Base-by-base conservation (phyloP, 371 early-diverging fungal species). In the Coemansia sp. region DNA sequence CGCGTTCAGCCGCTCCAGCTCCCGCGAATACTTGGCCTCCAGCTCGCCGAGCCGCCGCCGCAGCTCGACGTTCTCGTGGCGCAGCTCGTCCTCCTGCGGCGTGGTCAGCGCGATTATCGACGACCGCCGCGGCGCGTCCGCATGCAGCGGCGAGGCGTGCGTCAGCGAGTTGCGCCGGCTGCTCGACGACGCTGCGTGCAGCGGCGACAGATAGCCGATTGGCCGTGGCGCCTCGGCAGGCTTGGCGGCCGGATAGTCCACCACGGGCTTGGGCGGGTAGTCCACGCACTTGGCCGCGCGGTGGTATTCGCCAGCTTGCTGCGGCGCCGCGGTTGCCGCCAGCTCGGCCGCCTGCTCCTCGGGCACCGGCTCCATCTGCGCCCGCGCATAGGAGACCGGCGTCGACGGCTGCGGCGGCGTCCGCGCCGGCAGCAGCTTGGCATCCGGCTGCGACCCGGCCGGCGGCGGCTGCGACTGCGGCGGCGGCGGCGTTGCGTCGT, bases 41-140 rank as follows among this genome's bases (percentile, higher is more conserved):
- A 72, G 68, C 46, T 72, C 69, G 43, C 67, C 64, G n/a, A 72
- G 48, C 14, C 74, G 50, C 37, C 74, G 74, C 55, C 64, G 68
- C 14, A 72, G 61, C 53, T 69, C 65, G 0, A 48, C 40, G 53
- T 72, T 72, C 61, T 72, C 74, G 12, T 42, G 29, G 11, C 74
- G 64, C 48, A 72, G 36, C 31, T 72, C 74, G 29, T 49, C 58
- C 33, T 69, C 69, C 18, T 51, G 47, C 51, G 64, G 69, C 32
- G 71, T 71, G 7, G 75, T 75, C 46, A 75, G 62, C 48, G 75
- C 75, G 24, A 75, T 71, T 5, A 75, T 66, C 46, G 75, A 75
- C 43, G 69, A 66, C 47, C 75, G 58, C 34, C 74, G 60, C 38
- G 74, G 60, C 8, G 60, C 64, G 3, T 55, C 42, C 14, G 47